These are phyloP conservation scores for Melanopsichium pennsylvanicum DNA, from an alignment of 1,284 basidiomycete genomes.

Conservation along the genomic window DNA sequence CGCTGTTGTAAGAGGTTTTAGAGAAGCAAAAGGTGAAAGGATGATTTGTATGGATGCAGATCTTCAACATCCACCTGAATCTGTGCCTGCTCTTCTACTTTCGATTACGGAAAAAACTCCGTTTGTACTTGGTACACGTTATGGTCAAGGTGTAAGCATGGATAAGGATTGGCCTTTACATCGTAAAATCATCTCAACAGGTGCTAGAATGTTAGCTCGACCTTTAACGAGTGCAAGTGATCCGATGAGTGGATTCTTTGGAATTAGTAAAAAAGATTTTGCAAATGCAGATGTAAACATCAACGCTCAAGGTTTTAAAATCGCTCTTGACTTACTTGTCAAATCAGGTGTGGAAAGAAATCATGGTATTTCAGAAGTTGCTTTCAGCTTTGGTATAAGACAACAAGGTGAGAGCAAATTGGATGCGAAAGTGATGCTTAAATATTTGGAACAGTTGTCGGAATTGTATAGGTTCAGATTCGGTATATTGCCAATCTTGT, in stretches of 20 bases:
- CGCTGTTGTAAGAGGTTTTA: constrained; percentile 69
- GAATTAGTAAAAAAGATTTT: constrained; percentile 66
- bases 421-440: constrained; percentile 47
- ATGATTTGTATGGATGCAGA: constrained; percentile 70
- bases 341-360: constrained; percentile 30
- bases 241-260: constrained; percentile 70
- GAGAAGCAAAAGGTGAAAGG: constrained; percentile 67
- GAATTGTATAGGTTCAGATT: constrained; percentile 45
- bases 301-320: constrained; percentile 49
- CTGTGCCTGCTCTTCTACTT: constrained; percentile 67
- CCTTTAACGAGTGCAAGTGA: constrained; percentile 68
- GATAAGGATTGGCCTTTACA: constrained; percentile 69
- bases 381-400: constrained; percentile 42
- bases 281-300: constrained; percentile 22
- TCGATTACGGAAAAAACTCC: constrained; percentile 63
- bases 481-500: constrained; percentile 13
- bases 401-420: constrained; percentile 44
- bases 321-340: constrained; percentile 46
- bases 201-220: constrained; percentile 68
- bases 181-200: constrained; percentile 68
- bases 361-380: constrained; percentile 33
- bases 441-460: constrained; percentile 38
- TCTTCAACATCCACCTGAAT: constrained; percentile 69
- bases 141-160: constrained; percentile 68
- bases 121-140: constrained; percentile 69